phyloP scores from a whole-genome alignment of 2,329 filamentous ascomycete species.

The Xylariaceae sp. region DNA sequence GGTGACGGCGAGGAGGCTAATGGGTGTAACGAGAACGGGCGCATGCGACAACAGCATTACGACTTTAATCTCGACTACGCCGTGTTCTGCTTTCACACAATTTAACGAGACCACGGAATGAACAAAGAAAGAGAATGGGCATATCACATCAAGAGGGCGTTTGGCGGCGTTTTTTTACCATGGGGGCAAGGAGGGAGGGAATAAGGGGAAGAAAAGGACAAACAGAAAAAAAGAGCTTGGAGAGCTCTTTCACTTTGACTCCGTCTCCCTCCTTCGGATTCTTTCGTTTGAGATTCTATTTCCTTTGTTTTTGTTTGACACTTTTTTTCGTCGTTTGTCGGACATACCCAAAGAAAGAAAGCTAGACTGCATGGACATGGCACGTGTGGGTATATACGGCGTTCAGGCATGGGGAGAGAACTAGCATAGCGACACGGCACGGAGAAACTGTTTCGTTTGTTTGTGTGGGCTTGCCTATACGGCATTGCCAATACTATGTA shows the following conservation, averaged over 20 bases:
- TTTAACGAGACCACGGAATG: no score
- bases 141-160: no score
- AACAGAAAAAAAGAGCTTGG: background rate
- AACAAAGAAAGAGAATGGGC: no score
- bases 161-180: no score
- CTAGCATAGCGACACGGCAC: slow-evolving; percentile 17
- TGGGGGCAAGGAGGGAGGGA: background rate
- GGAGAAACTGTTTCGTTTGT: background rate
- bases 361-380: slow-evolving; percentile 7
- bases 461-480: background rate
- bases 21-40: no score
- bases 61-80: no score
- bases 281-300: background rate
- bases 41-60: no score
- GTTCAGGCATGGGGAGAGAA: slow-evolving; percentile 11
- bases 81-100: no score
- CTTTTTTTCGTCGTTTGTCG: slow-evolving; percentile 7
- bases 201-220: background rate
- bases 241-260: background rate
- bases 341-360: slow-evolving; percentile 15
- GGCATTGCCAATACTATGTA: no score
- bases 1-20: background rate
- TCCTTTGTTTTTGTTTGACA: background rate
- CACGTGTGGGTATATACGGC: slow-evolving; percentile 11
- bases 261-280: background rate